Conservation (phyloP, 768 basidiomycete species). For the Heimioporus sp. region DNA sequence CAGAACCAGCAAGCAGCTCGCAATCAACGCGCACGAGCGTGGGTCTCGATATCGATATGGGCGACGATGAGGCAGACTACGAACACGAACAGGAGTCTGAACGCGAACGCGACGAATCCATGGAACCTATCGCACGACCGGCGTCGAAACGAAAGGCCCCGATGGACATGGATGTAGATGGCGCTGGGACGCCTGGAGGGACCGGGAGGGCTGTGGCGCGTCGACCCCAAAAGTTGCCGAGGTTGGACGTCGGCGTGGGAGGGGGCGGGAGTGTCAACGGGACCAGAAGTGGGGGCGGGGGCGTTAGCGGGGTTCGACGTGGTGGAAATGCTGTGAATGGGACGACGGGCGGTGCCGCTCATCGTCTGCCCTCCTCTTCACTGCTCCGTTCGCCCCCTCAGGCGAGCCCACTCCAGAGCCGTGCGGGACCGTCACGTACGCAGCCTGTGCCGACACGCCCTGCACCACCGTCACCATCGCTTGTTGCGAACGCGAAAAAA, state of each 20-base stretch:
- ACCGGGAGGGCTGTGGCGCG: background rate
- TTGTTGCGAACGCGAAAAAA: background rate
- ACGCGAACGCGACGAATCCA: too few species aligned
- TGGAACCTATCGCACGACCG: constrained; percentile 1
- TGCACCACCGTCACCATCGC: background rate
- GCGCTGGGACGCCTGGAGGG: too few species aligned
- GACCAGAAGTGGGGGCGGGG: too few species aligned
- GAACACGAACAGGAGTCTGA: background rate
- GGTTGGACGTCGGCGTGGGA: constrained; percentile 11
- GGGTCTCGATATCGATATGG: constrained; percentile 17
- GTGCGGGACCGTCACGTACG: constrained; percentile 3
- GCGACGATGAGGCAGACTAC: constrained; percentile 18
- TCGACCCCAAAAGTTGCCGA: constrained; percentile 17
- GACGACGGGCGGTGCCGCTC: too few species aligned
- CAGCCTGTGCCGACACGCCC: constrained; percentile 4
- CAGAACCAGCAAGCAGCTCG: constrained; percentile 22
- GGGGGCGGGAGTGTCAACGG: background rate
- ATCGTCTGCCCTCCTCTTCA: too few species aligned
- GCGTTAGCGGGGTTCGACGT: too few species aligned
- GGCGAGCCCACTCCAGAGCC: background rate
- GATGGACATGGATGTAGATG: background rate
- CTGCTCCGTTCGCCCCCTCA: too few species aligned
- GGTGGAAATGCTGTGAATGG: too few species aligned
- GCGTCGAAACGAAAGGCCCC: constrained; percentile 28
- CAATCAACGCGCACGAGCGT: constrained; percentile 11